Conservation (phyloP, 352 stramenopile genomes). For the Discostella stelligera region DNA sequence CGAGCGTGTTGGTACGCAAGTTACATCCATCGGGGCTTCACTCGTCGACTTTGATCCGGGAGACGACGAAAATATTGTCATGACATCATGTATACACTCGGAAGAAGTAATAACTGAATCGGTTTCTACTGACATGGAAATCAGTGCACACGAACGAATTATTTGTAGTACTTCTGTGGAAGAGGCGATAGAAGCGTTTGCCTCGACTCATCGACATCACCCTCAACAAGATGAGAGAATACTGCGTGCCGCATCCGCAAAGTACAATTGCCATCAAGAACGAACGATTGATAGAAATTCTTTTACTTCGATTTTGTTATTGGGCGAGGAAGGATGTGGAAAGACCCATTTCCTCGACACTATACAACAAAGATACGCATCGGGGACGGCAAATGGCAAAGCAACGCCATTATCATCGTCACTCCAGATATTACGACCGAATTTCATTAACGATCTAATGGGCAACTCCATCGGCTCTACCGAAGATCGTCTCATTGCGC, state of each 20-base stretch:
- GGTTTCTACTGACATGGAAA: not conserved
- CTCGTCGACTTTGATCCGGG: not conserved
- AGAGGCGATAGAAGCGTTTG: conserved; percentile 41
- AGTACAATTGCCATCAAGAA: not conserved
- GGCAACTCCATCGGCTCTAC: conserved; percentile 55
- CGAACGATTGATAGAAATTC: not conserved
- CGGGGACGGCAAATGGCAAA: not conserved
- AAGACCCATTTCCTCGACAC: conserved; percentile 47
- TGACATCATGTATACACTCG: not conserved
- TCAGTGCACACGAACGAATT: conserved; percentile 23
- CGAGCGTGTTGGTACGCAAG: conserved; percentile 6
- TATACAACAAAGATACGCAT: conserved; percentile 19
- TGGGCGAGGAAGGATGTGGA: conserved; percentile 45
- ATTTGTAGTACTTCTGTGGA: conserved; percentile 30
- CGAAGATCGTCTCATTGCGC: conserved; percentile 64
- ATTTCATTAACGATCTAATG: conserved; percentile 54
- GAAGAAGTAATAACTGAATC: not conserved
- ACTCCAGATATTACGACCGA: conserved; percentile 56
- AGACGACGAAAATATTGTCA: not conserved
- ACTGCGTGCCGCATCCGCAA: not conserved
- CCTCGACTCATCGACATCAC: not conserved
- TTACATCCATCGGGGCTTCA: not conserved
- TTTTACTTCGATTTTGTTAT: conserved; percentile 34
- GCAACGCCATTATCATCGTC: not conserved
- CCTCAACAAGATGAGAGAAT: not conserved